These are phyloP conservation scores for Stenocarpella maydis DNA, from an alignment of 2,329 filamentous ascomycete genomes.

Conservation along the genomic window DNA sequence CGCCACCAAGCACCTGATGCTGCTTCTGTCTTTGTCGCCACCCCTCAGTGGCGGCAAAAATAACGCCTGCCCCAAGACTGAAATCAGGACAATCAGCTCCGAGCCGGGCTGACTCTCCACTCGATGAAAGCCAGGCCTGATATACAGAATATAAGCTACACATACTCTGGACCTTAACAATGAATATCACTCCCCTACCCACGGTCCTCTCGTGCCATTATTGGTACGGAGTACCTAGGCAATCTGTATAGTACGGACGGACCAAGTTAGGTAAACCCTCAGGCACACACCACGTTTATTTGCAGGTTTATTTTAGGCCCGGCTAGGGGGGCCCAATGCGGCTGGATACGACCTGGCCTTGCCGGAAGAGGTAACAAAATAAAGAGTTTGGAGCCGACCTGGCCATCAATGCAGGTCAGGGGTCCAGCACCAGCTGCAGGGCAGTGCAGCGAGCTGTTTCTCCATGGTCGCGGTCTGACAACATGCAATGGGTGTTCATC, in stretches of 20 bases:
- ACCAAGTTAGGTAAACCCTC: not conserved
- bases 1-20: constrained; percentile 1
- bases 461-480: too few species aligned
- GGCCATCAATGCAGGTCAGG: constrained; percentile 17
- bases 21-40: constrained; percentile 14
- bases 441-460: constrained; percentile 7
- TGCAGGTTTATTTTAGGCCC: constrained; percentile 13
- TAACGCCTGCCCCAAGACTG: too few species aligned
- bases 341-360: constrained; percentile 4
- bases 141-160: too few species aligned
- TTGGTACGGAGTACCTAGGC: too few species aligned
- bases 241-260: too few species aligned
- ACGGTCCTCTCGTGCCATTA: too few species aligned
- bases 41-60: not conserved
- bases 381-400: constrained; percentile 20
- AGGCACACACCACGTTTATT: constrained; percentile 17
- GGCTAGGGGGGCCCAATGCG: not conserved
- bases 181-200: not conserved
- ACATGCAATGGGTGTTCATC: too few species aligned
- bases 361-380: constrained; percentile 7
- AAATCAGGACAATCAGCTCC: not conserved
- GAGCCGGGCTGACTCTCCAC: too few species aligned
- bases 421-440: not conserved
- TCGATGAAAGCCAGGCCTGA: too few species aligned
- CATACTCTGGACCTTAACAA: too few species aligned